These are phyloP conservation scores for Gorgonomyces haynaldii DNA, from an alignment of 192 early-diverging fungal species.

Conservation along the genomic window DNA sequence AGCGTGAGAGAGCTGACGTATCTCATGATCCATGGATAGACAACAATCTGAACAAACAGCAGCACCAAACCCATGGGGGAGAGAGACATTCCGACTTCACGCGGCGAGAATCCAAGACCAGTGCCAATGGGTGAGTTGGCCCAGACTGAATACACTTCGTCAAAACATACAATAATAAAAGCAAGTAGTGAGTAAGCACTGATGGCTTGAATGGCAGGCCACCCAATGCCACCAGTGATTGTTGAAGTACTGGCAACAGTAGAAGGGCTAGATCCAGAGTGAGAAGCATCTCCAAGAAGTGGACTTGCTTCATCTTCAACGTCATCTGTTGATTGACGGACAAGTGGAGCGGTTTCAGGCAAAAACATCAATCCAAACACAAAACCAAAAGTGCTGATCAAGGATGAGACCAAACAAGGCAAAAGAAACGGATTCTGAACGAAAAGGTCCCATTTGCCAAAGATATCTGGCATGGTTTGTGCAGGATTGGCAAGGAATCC, in stretches of 20 bases:
- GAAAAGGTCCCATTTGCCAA: constrained; percentile 54
- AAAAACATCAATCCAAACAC: constrained; percentile 40
- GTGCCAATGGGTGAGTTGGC: constrained; percentile 22
- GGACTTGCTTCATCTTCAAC: constrained; percentile 12
- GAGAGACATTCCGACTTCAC: constrained; percentile 9
- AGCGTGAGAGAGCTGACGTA: constrained; percentile 1
- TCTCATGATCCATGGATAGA: constrained; percentile 10
- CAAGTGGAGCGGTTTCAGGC: constrained; percentile 21
- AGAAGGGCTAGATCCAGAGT: not conserved
- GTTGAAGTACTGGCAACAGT: not conserved
- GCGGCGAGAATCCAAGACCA: constrained; percentile 18
- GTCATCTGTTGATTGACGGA: not conserved
- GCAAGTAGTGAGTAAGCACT: constrained; percentile 19
- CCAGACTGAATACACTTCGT: constrained; percentile 27
- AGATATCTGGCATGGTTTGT: constrained; percentile 41
- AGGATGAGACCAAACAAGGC: constrained; percentile 61
- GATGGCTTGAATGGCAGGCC: constrained; percentile 9
- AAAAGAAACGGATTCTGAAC: constrained; percentile 65
- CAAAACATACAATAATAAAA: constrained; percentile 28
- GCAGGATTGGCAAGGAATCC: constrained; percentile 71
- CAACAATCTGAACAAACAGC: constrained; percentile 13
- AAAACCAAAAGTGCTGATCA: constrained; percentile 51
- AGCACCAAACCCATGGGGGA: constrained; percentile 6
- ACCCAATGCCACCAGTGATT: not conserved
- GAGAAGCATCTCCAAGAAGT: not conserved